phyloP scores from a whole-genome alignment of 768 basidiomycete genomes.

The Auricularia auricula-judae region DNA sequence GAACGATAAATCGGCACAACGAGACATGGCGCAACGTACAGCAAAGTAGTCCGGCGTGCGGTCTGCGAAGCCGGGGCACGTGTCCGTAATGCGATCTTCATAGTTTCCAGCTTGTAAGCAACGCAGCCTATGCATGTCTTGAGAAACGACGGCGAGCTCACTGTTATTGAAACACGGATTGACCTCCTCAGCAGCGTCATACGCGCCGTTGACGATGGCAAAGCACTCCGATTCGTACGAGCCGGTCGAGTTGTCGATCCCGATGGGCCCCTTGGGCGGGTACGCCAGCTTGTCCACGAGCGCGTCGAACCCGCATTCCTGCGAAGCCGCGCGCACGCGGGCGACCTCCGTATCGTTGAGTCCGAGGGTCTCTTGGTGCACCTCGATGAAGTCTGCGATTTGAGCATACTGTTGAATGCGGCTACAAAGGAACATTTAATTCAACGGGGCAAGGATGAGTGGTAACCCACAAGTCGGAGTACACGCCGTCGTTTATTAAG shows the following conservation, averaged over 20 bases:
- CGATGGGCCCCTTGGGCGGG: background rate
- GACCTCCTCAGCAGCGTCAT: background rate
- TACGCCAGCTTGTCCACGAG: background rate
- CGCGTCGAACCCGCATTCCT: background rate
- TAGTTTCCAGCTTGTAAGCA: too few relatives aligned
- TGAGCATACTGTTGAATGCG: background rate
- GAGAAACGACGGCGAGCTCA: background rate
- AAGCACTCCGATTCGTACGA: background rate
- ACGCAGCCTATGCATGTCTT: too few relatives aligned
- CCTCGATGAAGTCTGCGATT: background rate
- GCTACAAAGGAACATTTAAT: too few relatives aligned
- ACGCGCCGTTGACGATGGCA: background rate
- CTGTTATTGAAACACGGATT: background rate
- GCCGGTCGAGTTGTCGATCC: background rate
- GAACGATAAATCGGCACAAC: too few relatives aligned
- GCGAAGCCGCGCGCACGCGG: background rate
- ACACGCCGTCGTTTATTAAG: constrained; percentile 11
- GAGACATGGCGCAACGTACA: too few relatives aligned
- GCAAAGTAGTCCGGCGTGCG: background rate
- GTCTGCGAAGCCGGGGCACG: background rate
- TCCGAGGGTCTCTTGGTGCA: background rate
- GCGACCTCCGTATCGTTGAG: background rate
- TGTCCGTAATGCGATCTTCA: background rate
- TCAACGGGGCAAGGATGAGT: too few relatives aligned
- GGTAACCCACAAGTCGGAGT: constrained; percentile 4